phyloP scores from a whole-genome alignment of 2,329 filamentous ascomycete genomes.

The Calonectria naviculata region DNA sequence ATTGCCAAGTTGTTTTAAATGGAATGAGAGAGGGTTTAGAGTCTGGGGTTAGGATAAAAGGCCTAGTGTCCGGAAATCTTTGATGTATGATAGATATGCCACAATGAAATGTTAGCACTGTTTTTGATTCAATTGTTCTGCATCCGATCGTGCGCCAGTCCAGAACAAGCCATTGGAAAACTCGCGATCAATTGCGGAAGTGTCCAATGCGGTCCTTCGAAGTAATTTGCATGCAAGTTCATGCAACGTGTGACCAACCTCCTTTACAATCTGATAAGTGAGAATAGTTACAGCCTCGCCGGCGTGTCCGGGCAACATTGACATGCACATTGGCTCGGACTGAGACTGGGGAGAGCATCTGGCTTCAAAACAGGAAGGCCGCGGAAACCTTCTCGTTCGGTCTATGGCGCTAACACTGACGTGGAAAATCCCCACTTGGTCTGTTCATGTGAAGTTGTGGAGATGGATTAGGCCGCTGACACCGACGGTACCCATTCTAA shows the following conservation, averaged over 20 bases:
- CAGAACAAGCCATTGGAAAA: background rate
- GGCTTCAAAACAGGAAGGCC: background rate
- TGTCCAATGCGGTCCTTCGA: background rate
- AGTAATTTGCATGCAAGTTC: background rate
- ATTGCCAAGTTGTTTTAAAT: constrained; percentile 37
- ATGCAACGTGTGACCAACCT: background rate
- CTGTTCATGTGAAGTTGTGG: constrained; percentile 3
- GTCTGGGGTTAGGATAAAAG: background rate
- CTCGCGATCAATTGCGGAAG: background rate
- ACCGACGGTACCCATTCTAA: background rate
- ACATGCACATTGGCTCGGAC: too few species aligned
- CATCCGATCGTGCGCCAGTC: background rate
- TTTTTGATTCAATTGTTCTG: background rate
- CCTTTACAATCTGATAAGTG: background rate
- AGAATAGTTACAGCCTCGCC: background rate
- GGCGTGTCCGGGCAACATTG: background rate
- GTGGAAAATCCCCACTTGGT: constrained; percentile 2
- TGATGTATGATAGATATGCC: background rate
- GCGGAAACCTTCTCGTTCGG: constrained; percentile 6
- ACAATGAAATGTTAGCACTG: background rate
- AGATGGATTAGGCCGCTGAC: background rate
- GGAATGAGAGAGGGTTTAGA: too few species aligned
- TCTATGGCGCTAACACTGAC: background rate
- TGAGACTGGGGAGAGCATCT: background rate
- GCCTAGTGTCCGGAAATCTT: too few species aligned